Conservation (phyloP, 2,329 filamentous ascomycete genomes). For the Phoma sp. region DNA sequence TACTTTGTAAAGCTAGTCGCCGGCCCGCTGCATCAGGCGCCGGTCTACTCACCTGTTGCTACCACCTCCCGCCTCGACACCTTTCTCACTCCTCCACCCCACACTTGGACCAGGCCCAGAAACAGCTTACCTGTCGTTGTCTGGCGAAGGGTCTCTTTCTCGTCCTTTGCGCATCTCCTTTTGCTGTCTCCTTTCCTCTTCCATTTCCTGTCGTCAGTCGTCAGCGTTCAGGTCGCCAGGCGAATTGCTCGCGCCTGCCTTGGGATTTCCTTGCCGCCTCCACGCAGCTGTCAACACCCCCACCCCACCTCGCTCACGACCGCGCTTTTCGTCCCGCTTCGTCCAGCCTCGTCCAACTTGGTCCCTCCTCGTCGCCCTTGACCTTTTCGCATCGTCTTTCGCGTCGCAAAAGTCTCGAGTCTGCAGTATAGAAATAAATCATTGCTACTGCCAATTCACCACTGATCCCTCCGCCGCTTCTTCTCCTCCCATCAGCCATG, state of each 20-base stretch:
- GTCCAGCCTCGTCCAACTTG: background rate
- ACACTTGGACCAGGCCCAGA: conserved; percentile 36
- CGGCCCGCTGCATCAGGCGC: conserved; percentile 17
- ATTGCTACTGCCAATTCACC: conserved; percentile 1
- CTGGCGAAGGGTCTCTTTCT: conserved; percentile 45
- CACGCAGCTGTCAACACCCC: conserved; percentile 25
- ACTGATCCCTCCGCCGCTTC: conserved; percentile 15
- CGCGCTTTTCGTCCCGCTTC: conserved; percentile 17
- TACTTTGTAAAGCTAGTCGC: conserved; percentile 8
- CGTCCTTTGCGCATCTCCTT: conserved; percentile 47
- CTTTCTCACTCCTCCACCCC: conserved; percentile 44
- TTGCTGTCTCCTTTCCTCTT: conserved; percentile 46
- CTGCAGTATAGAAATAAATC: conserved; percentile 6
- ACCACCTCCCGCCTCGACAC: conserved; percentile 31
- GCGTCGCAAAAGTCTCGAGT: conserved; percentile 2
- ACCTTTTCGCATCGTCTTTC: conserved; percentile 17
- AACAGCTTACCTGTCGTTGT: conserved; percentile 28
- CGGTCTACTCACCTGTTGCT: background rate
- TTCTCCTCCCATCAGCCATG: conserved; percentile 61
- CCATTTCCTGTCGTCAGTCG: conserved; percentile 35
- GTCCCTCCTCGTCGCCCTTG: background rate
- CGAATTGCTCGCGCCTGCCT: conserved; percentile 29
- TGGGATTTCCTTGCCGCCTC: conserved; percentile 40
- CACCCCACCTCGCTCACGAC: conserved; percentile 20
- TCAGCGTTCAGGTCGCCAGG: conserved; percentile 27